Conservation (phyloP, 1,284 basidiomycete genomes). For the Microbotryum lychnidis-dioicae region DNA sequence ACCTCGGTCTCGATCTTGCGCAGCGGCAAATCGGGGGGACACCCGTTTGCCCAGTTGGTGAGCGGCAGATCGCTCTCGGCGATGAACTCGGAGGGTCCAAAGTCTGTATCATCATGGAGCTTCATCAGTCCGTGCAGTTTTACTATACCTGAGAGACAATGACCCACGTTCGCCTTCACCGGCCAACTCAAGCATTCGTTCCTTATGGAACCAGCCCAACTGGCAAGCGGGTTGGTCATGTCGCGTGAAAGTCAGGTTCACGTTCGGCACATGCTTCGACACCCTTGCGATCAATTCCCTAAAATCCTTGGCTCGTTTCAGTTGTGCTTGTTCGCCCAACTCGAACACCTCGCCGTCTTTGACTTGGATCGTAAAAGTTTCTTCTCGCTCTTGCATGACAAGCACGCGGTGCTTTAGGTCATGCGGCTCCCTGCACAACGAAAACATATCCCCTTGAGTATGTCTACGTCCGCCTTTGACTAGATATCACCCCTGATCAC, state of each 20-base stretch:
- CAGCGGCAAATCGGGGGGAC: slow-evolving; percentile 22
- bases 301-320: slow-evolving; percentile 33
- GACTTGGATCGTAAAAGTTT: slow-evolving; percentile 35
- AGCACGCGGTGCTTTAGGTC: slow-evolving; percentile 28
- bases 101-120: slow-evolving; percentile 9
- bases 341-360: slow-evolving; percentile 17
- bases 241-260: slow-evolving; percentile 43
- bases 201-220: slow-evolving; percentile 42
- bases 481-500: neutral
- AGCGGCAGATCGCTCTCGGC: slow-evolving; percentile 16
- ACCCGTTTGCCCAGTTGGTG: slow-evolving; percentile 33
- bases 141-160: neutral
- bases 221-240: slow-evolving; percentile 46
- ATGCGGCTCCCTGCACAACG: slow-evolving; percentile 19
- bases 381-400: slow-evolving; percentile 33
- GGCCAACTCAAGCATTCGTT: slow-evolving; percentile 42
- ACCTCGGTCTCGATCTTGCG: slow-evolving; percentile 16
- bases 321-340: slow-evolving; percentile 28
- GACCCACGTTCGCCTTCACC: slow-evolving; percentile 41
- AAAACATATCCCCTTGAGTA: neutral
- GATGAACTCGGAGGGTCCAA: slow-evolving; percentile 30
- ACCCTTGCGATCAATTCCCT: slow-evolving; percentile 39
- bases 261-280: slow-evolving; percentile 39
- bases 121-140: no score
- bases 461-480: neutral